These are phyloP conservation scores for Tolypocladium pustulatum DNA, from an alignment of 2,329 filamentous ascomycete genomes.

Conservation along the genomic window DNA sequence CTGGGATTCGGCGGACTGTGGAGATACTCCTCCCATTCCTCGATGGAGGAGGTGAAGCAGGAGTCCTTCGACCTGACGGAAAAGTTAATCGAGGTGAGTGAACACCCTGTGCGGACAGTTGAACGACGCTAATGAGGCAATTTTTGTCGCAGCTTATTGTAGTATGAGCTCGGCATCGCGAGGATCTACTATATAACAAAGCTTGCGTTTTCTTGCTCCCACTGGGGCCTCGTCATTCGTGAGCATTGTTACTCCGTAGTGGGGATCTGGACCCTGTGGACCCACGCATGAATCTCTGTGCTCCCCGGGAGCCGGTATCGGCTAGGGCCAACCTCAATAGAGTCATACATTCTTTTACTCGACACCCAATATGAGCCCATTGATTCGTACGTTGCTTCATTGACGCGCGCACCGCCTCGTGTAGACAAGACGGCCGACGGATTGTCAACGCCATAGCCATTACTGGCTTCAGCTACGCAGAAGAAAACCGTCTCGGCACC, in stretches of 20 bases:
- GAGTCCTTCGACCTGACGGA: conserved; percentile 46
- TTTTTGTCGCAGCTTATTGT: conserved; percentile 3
- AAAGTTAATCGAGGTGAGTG: conserved; percentile 49
- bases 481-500: background rate
- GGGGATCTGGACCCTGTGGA: background rate
- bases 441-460: background rate
- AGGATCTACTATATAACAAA: background rate
- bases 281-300: background rate
- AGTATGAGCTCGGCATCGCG: conserved; percentile 1
- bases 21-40: conserved; percentile 42
- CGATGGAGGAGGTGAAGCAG: conserved; percentile 36
- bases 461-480: background rate
- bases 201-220: background rate
- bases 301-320: conserved; percentile 3
- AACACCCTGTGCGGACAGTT: background rate
- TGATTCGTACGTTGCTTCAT: background rate
- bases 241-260: background rate
- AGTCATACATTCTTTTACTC: conserved; percentile 1
- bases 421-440: background rate
- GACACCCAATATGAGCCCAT: background rate
- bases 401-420: background rate
- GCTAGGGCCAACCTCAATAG: conserved; percentile 1
- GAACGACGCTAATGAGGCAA: background rate
- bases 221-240: background rate
- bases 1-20: conserved; percentile 56